Evolutionary conservation across 176 grass and related monocot species (phyloP).

Genomic region (Aegilops umbellulata): DNA sequence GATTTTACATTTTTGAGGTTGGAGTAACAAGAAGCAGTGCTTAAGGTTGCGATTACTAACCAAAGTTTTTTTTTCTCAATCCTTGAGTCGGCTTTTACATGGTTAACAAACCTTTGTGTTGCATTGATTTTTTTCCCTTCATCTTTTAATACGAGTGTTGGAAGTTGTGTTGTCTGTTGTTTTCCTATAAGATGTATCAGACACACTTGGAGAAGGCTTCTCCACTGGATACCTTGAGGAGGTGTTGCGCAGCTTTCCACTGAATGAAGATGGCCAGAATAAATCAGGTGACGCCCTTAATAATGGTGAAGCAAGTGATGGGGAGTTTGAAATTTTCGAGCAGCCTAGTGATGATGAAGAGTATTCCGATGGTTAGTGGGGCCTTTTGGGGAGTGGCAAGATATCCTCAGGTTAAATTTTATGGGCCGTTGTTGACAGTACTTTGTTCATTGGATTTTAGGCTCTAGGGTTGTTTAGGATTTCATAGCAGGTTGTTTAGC

Average conservation of each 20-base stretch:
- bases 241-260: constrained; percentile 64
- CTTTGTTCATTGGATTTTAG: background rate
- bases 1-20: background rate
- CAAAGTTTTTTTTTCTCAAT: background rate
- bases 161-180: background rate
- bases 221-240: constrained; percentile 70
- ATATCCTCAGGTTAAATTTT: background rate
- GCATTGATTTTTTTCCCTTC: background rate
- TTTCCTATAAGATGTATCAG: constrained; percentile 49
- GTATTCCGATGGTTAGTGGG: constrained; percentile 25
- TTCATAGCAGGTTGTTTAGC: background rate
- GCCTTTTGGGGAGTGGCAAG: background rate
- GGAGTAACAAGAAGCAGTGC: background rate
- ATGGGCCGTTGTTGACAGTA: background rate
- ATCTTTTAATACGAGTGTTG: background rate
- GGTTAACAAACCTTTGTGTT: background rate
- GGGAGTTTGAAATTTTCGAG: constrained; percentile 82
- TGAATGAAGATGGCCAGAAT: constrained; percentile 39
- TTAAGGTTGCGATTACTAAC: background rate
- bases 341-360: constrained; percentile 68
- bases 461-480: background rate
- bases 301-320: constrained; percentile 52
- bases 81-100: background rate
- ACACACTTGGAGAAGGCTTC: constrained; percentile 46
- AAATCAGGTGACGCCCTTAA: constrained; percentile 1